These are phyloP conservation scores for Pinus albicaulis DNA, from an alignment of 75 land plant genomes.

Conservation along the genomic window DNA sequence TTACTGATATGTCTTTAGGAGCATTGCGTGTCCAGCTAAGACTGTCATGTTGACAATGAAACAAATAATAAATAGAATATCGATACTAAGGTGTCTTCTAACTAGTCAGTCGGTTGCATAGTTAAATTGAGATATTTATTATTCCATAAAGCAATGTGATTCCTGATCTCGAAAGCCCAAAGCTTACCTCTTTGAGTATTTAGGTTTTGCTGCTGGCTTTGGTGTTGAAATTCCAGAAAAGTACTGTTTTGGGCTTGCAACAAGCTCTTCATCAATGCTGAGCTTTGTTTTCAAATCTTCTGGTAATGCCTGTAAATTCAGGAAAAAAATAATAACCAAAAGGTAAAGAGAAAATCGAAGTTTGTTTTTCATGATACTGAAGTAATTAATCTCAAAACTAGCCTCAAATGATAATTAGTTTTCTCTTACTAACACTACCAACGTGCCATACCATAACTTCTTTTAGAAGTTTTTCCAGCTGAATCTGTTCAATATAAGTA, in stretches of 20 bases:
- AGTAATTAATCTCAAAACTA: background rate
- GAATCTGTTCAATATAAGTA: slow-evolving; percentile 92
- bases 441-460: slow-evolving; percentile 62
- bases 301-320: slow-evolving; percentile 56
- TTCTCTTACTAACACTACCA: background rate
- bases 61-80: background rate
- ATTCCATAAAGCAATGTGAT: background rate
- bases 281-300: slow-evolving; percentile 87
- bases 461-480: slow-evolving; percentile 83
- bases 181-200: slow-evolving; percentile 48
- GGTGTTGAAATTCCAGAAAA: slow-evolving; percentile 44
- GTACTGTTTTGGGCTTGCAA: slow-evolving; percentile 72
- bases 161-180: background rate
- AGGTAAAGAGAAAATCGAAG: background rate
- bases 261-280: slow-evolving; percentile 74
- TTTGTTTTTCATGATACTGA: no score
- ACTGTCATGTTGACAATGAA: background rate
- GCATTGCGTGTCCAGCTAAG: slow-evolving; percentile 18
- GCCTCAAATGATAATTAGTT: background rate
- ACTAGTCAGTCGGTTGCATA: background rate
- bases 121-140: background rate
- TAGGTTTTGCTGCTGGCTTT: slow-evolving; percentile 39
- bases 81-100: background rate
- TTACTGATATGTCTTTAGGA: slow-evolving; percentile 6
- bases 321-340: background rate